Percentiles rank a stretch among this genome's conserved stretches.
phyloP scores from a whole-genome alignment of 192 early-diverging fungal genomes.

The Coemansia sp. region DNA sequence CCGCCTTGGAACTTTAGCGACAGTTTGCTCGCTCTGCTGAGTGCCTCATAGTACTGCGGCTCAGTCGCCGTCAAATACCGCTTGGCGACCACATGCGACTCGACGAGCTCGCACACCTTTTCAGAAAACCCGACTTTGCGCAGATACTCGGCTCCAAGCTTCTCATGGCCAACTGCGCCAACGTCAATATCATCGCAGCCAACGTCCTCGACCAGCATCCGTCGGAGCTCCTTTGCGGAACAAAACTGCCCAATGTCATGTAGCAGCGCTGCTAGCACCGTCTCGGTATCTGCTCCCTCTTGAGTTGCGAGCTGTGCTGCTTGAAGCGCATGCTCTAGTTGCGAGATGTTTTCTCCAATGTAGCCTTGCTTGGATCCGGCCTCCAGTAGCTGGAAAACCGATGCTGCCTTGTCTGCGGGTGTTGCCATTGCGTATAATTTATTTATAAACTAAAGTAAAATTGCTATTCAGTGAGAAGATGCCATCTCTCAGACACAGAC shows the following conservation, averaged over 20 bases:
- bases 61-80: constrained; percentile 58
- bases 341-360: constrained; percentile 59
- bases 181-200: constrained; percentile 15
- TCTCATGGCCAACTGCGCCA: constrained; percentile 57
- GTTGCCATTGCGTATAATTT: constrained; percentile 1
- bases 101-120: constrained; percentile 56
- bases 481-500: not conserved
- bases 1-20: constrained; percentile 58
- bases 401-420: constrained; percentile 23
- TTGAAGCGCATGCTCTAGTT: constrained; percentile 60
- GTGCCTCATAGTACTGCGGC: constrained; percentile 43
- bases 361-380: constrained; percentile 56
- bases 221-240: constrained; percentile 47
- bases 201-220: constrained; percentile 50
- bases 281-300: constrained; percentile 51
- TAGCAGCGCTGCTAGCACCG: constrained; percentile 56
- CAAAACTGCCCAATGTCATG: constrained; percentile 63
- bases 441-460: not conserved
- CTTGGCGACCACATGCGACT: constrained; percentile 59
- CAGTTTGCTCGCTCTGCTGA: constrained; percentile 57
- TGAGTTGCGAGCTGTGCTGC: constrained; percentile 52
- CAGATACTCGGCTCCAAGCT: constrained; percentile 58
- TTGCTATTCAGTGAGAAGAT: not conserved
- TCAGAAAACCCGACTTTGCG: constrained; percentile 56
- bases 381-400: constrained; percentile 53